Base-by-base conservation (phyloP, 192 early-diverging fungal genomes). In the Podila epigama region DNA sequence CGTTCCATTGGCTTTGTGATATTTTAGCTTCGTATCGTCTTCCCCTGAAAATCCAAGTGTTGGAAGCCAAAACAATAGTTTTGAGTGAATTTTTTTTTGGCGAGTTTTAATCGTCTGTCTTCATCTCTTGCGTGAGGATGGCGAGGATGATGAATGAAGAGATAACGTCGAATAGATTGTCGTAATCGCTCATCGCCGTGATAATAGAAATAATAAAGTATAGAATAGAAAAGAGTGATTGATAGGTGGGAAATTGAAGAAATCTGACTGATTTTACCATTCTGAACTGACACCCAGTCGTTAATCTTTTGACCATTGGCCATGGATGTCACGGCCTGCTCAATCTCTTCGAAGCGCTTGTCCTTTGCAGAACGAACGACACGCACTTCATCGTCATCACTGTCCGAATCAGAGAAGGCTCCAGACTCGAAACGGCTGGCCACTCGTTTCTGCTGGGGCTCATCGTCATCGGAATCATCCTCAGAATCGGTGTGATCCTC, bases 331-430 rank as follows among this genome's bases (percentile, higher is more conserved):
- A 89, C 84, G 50, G 88, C 75, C 31, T 59, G 68, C 42, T 92
- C 84, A 80, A 97, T 84, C 77, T 98, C 95, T 20, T 97, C 92
- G 56, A 89, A 84, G 42, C 92, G 89, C 87, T 96, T 98, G 81
- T 94, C 93, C 75, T 92, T 93, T 68, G 86, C 88, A 34, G 89
- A 93, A 71, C 90, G 90, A 16, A 95, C 91, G 51, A 90, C 84
- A 31, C 90, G 87, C 83, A 90, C 92, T 48, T 79, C 83, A 33
- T 91, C 93, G 29, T 90, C 92, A 6, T 93, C 92, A 9, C 82
- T 81, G 60, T 90, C 90, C 12, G 83, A 88, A 39, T 86, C 85
- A 62, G 75, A 80, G 3, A 72, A 63, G 29, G 51, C 80, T 55
- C 79, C 79, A 64, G 81, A 81, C 55, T 69, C 70, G 29, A 72